Evolutionary conservation across 352 stramenopile species (phyloP), one percentile per base, ranked within the genome.

Genomic region (Blastocystis sp.): DNA sequence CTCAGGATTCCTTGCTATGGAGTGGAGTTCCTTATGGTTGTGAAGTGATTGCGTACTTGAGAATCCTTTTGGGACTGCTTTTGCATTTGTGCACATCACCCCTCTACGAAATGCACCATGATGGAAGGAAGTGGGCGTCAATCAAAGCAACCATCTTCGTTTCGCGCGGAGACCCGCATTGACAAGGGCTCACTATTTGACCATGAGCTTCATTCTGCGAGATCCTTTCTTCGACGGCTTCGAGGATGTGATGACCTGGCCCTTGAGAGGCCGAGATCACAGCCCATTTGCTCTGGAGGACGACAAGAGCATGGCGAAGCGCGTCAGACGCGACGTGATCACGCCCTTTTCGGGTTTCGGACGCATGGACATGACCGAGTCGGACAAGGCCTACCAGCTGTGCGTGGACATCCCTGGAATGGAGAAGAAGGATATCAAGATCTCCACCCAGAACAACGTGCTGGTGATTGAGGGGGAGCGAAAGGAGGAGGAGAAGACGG

Each of bases 141-240:
- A 34, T 34, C 28, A 34, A 34, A 34, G 28, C 28, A 34, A 34
- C 28, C 28, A 34, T 57, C 48, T 57, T 57, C 48, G 48, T 14
- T 57, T 57, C 48, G 6, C 14, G 48, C 0, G 14, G 48, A 57
- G 6, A 17, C 48, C 48, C 48, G 48, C 14, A 17, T 57, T 57
- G 48, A 57, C 48, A 57, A 57, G 17, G 21, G 40, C 7, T 74
- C 64, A 74, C 45, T 48, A 7, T 66, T 68, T 64, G 28, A 7
- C 40, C 38, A 81, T 81, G 74, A 84, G 74, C 42, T 69, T 84
- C 43, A 70, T 84, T 54, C 34, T 84, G 34, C 48, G 60, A 38
- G 74, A 84, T 68, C 74, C 74, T 1, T 84, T 84, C 60, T 84
- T 84, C 69, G 74, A 84, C 52, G 74, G 74, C 66, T 70, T 84